Conservation (phyloP, 306 rosid species). For the Hylodesmum podocarpum region DNA sequence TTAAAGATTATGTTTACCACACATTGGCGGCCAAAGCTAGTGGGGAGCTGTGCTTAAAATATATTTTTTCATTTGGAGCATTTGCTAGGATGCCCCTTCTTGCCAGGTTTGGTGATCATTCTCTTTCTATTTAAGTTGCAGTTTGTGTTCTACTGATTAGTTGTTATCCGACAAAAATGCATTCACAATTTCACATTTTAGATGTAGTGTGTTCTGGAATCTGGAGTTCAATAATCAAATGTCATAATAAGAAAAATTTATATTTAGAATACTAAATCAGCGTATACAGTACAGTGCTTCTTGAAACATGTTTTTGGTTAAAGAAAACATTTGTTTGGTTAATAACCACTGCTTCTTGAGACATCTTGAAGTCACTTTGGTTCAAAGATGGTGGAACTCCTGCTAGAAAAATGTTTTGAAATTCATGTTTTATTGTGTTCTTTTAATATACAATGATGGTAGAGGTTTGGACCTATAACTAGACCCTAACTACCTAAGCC, state of each 20-base stretch:
- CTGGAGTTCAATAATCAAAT: background rate
- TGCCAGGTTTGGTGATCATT: slow-evolving; percentile 59
- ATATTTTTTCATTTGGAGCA: slow-evolving; percentile 90
- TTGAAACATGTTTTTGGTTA: slow-evolving; percentile 1
- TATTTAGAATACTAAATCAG: background rate
- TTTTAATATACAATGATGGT: background rate
- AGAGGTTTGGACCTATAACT: background rate
- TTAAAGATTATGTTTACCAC: slow-evolving; percentile 84
- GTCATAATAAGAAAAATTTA: background rate
- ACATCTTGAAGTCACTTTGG: slow-evolving; percentile 4
- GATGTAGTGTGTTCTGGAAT: background rate
- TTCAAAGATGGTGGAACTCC: background rate
- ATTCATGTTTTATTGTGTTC: background rate
- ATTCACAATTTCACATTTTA: slow-evolving; percentile 2
- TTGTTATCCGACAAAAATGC: background rate
- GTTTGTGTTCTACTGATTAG: background rate
- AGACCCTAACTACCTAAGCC: background rate
- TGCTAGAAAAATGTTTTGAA: background rate
- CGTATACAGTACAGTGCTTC: background rate
- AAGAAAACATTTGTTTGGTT: background rate
- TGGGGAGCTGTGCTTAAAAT: slow-evolving; percentile 90
- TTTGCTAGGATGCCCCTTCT: slow-evolving; percentile 83
- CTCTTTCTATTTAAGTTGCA: background rate
- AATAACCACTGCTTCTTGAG: background rate
- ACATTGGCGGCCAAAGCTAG: slow-evolving; percentile 93